Evolutionary conservation across 495 filamentous ascomycete species (phyloP), one percentile per base, ranked within the genome.

Genomic region (Amphirosellinia nigrospora): DNA sequence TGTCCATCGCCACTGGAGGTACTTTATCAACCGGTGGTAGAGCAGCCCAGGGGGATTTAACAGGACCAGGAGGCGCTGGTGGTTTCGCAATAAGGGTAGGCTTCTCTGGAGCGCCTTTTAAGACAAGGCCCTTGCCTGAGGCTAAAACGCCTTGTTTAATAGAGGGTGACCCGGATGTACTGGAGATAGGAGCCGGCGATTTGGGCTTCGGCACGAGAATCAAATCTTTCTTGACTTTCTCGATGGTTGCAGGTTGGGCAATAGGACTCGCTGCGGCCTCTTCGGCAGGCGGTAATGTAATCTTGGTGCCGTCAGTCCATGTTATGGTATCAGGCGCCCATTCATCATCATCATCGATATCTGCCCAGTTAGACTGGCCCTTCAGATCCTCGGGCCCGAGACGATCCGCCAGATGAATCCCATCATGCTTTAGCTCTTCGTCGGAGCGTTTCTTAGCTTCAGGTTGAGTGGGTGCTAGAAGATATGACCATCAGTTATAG

Each of bases 301-400:
- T 93, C 82, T 98, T 98, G 16, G 94, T 98, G 39, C 94, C 95
- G 79, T 99, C 96, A 72, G 91, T 94, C 96, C 96, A 99, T 71
- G 97, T 93, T 70, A 98, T 97, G 8, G 92, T 91, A 71, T 98
- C 94, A 0, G 96, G 96, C 3, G 92, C 94, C 96, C 96, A 99
- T 77, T 98, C 94, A 66, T 98, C 96, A 72, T 99, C 96, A 68
- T 99, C 96, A 69, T 98, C 96, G 68, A 99, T 98, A 82, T 99
- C 96, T 21, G 96, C 96, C 96, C 96, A 99, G 19, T 94, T 89
- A 63, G 95, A 93, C 69, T 94, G 94, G 19, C 91, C 90, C 50
- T 87, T 88, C 16, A 89, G 88, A 70, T 88, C 87, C 74, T 98
- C 94, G 65, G 93, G 87, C 61, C 94, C 91, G 28, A 99, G 89